Evolutionary conservation across 2,329 filamentous ascomycete species (phyloP).

Genomic region (Coniochaeta prunicola): DNA sequence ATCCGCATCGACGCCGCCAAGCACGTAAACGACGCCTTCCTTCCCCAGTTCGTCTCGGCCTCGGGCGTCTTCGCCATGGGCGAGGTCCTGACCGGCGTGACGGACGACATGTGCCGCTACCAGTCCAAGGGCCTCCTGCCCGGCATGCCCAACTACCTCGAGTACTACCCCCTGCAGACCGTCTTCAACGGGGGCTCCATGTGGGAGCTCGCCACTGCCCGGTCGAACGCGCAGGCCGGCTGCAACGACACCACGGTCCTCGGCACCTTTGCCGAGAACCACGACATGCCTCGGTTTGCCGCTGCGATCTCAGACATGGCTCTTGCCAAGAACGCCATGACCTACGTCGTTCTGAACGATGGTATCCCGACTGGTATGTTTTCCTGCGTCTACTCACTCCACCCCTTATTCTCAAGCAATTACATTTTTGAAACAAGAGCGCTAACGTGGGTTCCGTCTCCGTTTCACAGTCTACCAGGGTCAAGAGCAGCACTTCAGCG

Average conservation of each 20-base stretch:
- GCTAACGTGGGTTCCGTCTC: neutral
- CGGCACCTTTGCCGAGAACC: constrained; percentile 51
- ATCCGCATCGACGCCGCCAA: constrained; percentile 56
- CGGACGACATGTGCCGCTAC: constrained; percentile 45
- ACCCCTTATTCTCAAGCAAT: neutral
- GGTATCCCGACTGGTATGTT: constrained; percentile 38
- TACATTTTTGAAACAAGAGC: constrained; percentile 1
- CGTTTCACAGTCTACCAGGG: constrained; percentile 54
- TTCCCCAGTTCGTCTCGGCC: constrained; percentile 42
- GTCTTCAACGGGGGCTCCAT: constrained; percentile 31
- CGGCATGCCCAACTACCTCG: constrained; percentile 53
- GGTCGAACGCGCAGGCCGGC: constrained; percentile 22
- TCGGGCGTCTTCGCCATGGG: constrained; percentile 54
- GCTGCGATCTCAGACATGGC: constrained; percentile 43
- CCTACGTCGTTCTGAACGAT: constrained; percentile 52
- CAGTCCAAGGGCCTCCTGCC: constrained; percentile 34
- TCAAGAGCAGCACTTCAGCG: constrained; percentile 53
- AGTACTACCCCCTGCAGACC: constrained; percentile 32
- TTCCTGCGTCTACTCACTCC: no score
- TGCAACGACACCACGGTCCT: constrained; percentile 38
- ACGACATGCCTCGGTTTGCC: constrained; percentile 49
- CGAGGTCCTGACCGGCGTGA: constrained; percentile 50
- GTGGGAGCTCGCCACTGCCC: constrained; percentile 29
- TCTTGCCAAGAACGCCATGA: constrained; percentile 53
- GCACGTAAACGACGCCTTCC: constrained; percentile 53